Evolutionary conservation across 805 yeast genomes (phyloP), one percentile per base, ranked within the genome.

Genomic region (Pichia nanzhaoensis): DNA sequence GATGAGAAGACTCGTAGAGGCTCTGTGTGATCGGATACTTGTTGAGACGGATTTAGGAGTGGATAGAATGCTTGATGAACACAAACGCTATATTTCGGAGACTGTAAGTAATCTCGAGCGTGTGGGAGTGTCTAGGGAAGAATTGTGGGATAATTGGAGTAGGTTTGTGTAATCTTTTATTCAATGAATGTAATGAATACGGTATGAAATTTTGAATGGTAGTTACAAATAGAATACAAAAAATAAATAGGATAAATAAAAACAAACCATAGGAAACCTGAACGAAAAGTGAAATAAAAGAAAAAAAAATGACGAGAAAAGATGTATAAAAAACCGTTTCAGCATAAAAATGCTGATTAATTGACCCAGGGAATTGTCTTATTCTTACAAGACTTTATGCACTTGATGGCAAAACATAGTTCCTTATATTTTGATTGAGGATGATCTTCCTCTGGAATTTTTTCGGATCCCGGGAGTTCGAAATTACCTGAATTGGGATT

Each of bases 41-140:
- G 61, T 75, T 2, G 87, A 80, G 54, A 76, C 83, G 2, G 87
- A 80, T 53, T 65, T 65, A 37, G 59, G 63, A 4, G 42, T 65
- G 10, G 67, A 65, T 44, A 22, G 39, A 3, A 41, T 61, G 49
- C 48, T 49, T 24, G 31, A 30, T 3, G 39, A 28, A 16, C 45
- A 50, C 35, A 37, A 16, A 4, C 8, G 9, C 8, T 10, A 37
- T 12, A 32, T 34, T 18, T 37, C 39, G 12, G 32, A 19, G n/a
- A 16, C 32, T 8, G n/a, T 28, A 18, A 10, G 20, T 1, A 37
- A 39, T 9, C 6, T 47, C 2, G 18, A n/a, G 1, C 14, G 5
- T 0, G 16, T 42, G 6, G 38, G 37, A 1, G 9, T 42, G 3
- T n/a, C 5, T 3, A 14, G 20, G 22, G 33, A 24, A 2, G 9